A percentile compares a stretch with the other conserved stretches of the same genome.
Evolutionary conservation across 2,329 filamentous ascomycete genomes (phyloP).

Genomic region (Paramyrothecium roridum): DNA sequence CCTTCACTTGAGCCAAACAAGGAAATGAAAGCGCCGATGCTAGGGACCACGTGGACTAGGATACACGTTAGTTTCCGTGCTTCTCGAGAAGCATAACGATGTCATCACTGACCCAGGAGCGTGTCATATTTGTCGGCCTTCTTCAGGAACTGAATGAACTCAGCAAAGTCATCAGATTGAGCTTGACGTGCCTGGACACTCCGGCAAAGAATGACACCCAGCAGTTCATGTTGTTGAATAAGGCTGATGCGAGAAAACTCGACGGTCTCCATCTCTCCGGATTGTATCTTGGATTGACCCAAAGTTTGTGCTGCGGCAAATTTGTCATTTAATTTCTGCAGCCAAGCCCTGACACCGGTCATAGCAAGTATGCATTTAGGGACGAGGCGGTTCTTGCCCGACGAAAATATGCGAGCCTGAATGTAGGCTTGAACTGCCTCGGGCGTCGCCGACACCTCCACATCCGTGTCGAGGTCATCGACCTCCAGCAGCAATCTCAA

Average conservation of each 20-base stretch:
- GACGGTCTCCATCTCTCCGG: conserved; percentile 72
- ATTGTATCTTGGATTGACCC: conserved; percentile 52
- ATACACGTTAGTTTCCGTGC: conserved; percentile 4
- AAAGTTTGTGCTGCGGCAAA: conserved; percentile 73
- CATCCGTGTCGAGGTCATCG: conserved; percentile 52
- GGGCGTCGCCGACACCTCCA: conserved; percentile 32
- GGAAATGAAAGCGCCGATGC: conserved; percentile 72
- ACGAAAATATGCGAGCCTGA: conserved; percentile 27
- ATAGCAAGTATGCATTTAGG: conserved; percentile 74
- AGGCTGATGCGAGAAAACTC: conserved; percentile 79
- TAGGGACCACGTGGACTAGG: conserved; percentile 75
- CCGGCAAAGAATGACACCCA: conserved; percentile 76
- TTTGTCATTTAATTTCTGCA: conserved; percentile 73
- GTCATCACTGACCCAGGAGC: conserved; percentile 41
- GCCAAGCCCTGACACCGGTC: conserved; percentile 71
- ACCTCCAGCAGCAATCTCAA: conserved; percentile 76
- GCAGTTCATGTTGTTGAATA: conserved; percentile 82
- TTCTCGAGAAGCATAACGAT: conserved; percentile 3
- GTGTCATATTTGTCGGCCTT: conserved; percentile 75
- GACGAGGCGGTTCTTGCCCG: conserved; percentile 58
- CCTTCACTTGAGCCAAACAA: conserved; percentile 77
- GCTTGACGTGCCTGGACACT: conserved; percentile 75
- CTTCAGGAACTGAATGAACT: conserved; percentile 66
- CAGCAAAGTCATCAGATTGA: conserved; percentile 67
- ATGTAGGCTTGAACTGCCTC: conserved; percentile 32